A percentile compares a stretch with the other conserved stretches of the same genome.
These are phyloP conservation scores for Leishmania mexicana DNA, from an alignment of 208 protist genomes.

Conservation along the genomic window DNA sequence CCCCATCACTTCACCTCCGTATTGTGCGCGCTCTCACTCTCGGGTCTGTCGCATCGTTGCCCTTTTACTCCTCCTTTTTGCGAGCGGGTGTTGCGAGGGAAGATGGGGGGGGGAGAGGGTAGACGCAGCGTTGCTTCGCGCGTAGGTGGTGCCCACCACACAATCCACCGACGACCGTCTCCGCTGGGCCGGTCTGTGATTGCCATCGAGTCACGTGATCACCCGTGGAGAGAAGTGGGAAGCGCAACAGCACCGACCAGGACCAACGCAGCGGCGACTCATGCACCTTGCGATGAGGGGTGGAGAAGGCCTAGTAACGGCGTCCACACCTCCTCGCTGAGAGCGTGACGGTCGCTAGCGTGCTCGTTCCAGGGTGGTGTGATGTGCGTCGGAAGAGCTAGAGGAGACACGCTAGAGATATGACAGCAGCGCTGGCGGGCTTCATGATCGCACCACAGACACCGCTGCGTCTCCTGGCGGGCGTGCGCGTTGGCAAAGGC, in stretches of 20 bases:
- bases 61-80: background rate
- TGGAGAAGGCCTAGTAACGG: background rate
- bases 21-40: background rate
- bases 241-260: background rate
- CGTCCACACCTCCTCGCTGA: conserved; percentile 12
- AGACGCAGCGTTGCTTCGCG: background rate
- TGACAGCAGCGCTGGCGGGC: background rate
- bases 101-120: background rate
- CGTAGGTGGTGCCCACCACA: background rate
- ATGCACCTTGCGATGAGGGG: background rate
- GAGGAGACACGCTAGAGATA: background rate
- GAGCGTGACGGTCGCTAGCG: conserved; percentile 51
- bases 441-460: conserved; percentile 6
- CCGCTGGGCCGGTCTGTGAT: background rate
- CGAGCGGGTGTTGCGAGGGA: background rate
- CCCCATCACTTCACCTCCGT: background rate
- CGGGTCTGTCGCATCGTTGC: background rate
- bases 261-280: background rate
- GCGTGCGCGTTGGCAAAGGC: background rate
- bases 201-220: background rate
- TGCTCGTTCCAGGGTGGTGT: conserved; percentile 16
- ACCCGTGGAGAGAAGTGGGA: background rate
- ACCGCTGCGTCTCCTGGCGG: conserved; percentile 17
- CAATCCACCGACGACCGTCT: background rate
- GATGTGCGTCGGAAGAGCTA: conserved; percentile 7